Base-by-base conservation (phyloP, 2,329 filamentous ascomycete species). In the Dothidotthia symphoricarpi region DNA sequence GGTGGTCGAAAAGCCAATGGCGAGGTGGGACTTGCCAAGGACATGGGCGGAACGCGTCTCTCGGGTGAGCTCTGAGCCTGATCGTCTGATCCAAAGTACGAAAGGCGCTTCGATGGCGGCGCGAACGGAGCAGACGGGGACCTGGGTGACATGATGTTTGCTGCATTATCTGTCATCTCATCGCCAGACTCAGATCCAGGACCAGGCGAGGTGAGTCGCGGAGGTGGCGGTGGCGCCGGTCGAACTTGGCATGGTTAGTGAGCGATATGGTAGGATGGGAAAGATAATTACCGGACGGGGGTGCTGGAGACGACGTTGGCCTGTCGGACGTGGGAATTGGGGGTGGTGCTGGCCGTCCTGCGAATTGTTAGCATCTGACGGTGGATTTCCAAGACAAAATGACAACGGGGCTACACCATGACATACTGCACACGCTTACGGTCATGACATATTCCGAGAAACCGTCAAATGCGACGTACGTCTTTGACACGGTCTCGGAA, bases 121-220 rank as follows among this genome's bases (percentile, higher is more conserved):
- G 42, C 31, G 12, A 40, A 30, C 9, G 63, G 49, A 12, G 57
- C 61, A 14, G 62, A 54, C 15, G 64, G 61, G 11, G 50, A 55
- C 24, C 43, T 49, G 3, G 63, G 63, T 3, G 57, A 59, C 14
- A 55, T 45, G 9, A 53, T 45, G 22, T 62, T 63, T 11, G 67
- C 66, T 16, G 66, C 61, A 22, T 51, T 53, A 15, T 65, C 66
- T 17, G 68, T 61, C 55, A 89, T 71, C 64, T 96, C 91, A 63
- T 96, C 90, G 54, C 94, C 90, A 28, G 90, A 93, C 62, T 86
- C 87, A 1, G 88, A 94, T 19, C 88, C 89, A 44, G 85, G 77
- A 41, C 82, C 88, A 30, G 82, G 82, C 27, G 86, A 86, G 31
- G 76, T 73, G 12, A 78, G 61, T 28, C 73, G 72, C 19, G 75